Evolutionary conservation across 2,329 filamentous ascomycete species (phyloP).

Genomic region (Neocatenulostroma microsporum): DNA sequence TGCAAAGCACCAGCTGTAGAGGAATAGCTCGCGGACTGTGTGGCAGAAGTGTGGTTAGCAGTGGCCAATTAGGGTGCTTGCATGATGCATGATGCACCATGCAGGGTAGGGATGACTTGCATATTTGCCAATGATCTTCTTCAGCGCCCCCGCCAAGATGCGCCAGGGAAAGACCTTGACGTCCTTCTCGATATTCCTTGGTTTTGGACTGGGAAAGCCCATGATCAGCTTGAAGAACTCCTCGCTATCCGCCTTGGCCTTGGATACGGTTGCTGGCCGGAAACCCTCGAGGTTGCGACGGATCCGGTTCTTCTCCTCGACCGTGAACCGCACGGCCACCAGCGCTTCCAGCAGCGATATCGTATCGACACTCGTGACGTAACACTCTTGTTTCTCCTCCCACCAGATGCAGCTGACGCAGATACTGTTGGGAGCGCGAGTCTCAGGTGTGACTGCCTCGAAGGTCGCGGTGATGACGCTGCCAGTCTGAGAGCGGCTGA

Average conservation of each 20-base stretch:
- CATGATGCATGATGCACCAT: slow-evolving; percentile 30
- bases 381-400: slow-evolving; percentile 85
- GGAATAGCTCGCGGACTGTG: slow-evolving; percentile 60
- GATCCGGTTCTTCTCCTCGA: slow-evolving; percentile 98
- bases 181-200: slow-evolving; percentile 96
- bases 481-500: slow-evolving; percentile 72
- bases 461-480: slow-evolving; percentile 77
- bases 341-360: slow-evolving; percentile 91
- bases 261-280: slow-evolving; percentile 85
- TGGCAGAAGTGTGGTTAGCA: slow-evolving; percentile 17
- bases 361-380: slow-evolving; percentile 92
- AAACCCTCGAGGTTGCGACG: slow-evolving; percentile 92
- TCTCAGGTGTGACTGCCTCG: slow-evolving; percentile 66
- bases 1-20: slow-evolving; percentile 50
- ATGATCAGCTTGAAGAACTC: slow-evolving; percentile 99
- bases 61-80: slow-evolving; percentile 29
- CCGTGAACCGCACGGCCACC: slow-evolving; percentile 77
- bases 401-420: slow-evolving; percentile 98
- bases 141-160: slow-evolving; percentile 73
- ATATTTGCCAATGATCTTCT: slow-evolving; percentile 99
- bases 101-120: slow-evolving; percentile 42
- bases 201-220: slow-evolving; percentile 91
- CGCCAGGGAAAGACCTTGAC: slow-evolving; percentile 99
- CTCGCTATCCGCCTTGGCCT: slow-evolving; percentile 83
- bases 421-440: slow-evolving; percentile 74